Conservation (phyloP, 306 rosid species). For the Urtica urens region DNA sequence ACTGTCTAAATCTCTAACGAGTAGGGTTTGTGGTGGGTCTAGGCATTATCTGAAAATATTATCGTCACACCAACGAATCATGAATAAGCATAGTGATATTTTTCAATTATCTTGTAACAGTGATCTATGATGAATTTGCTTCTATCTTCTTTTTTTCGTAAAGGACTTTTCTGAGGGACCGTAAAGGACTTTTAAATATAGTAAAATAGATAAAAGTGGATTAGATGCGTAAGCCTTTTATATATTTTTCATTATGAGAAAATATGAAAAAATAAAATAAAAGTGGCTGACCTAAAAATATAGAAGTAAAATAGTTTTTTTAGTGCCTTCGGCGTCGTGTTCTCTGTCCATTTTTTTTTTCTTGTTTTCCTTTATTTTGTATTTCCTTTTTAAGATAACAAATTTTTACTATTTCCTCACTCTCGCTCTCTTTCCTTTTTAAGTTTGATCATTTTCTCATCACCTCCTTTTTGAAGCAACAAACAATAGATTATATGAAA, state of each 20-base stretch:
- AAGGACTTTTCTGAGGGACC: too few relatives aligned
- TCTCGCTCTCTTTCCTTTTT: constrained; percentile 4
- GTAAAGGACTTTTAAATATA: too few relatives aligned
- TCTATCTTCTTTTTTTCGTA: too few relatives aligned
- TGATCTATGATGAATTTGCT: too few relatives aligned
- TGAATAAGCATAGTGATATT: too few relatives aligned
- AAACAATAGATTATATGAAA: not conserved
- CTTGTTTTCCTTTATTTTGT: constrained; percentile 10
- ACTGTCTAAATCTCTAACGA: too few relatives aligned
- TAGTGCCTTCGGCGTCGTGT: constrained; percentile 43
- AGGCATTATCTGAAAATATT: too few relatives aligned
- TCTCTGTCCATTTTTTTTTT: constrained; percentile 7
- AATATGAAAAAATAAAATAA: not conserved
- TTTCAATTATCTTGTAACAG: too few relatives aligned
- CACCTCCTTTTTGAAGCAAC: not conserved
- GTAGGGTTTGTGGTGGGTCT: too few relatives aligned
- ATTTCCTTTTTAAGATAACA: constrained; percentile 16
- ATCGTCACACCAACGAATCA: too few relatives aligned
- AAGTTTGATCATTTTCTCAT: not conserved
- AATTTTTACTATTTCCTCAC: too few relatives aligned
- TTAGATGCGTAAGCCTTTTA: constrained; percentile 19
- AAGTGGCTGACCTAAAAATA: too few relatives aligned
- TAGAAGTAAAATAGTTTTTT: not conserved
- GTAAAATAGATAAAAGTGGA: not conserved
- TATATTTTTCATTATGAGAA: constrained; percentile 11